A percentile compares a stretch with the other conserved stretches of the same genome.
These are phyloP conservation scores for Stemphylium lycopersici DNA, from an alignment of 2,329 filamentous ascomycete genomes.

Conservation along the genomic window DNA sequence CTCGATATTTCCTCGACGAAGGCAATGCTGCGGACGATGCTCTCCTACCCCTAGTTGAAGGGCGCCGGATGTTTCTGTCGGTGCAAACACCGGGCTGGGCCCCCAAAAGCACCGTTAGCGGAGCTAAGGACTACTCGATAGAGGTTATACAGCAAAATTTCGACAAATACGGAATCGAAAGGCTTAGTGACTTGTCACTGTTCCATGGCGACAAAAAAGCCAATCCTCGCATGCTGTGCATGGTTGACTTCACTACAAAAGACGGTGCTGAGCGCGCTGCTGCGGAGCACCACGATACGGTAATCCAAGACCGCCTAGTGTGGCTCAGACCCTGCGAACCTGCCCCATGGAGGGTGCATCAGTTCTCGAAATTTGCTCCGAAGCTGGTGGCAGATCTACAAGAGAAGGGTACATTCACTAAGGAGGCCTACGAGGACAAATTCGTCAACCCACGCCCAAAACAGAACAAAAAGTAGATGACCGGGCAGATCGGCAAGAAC, in stretches of 20 bases:
- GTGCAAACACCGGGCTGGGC: slow-evolving; percentile 31
- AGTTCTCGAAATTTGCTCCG: slow-evolving; percentile 21
- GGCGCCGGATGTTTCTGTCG: slow-evolving; percentile 24
- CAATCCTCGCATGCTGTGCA: slow-evolving; percentile 20
- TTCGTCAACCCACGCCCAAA: slow-evolving; percentile 12
- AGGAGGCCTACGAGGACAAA: slow-evolving; percentile 21
- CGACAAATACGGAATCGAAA: slow-evolving; percentile 26
- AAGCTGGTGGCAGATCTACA: slow-evolving; percentile 19
- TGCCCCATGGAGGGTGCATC: slow-evolving; percentile 16
- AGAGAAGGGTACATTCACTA: slow-evolving; percentile 18
- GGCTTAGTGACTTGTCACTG: slow-evolving; percentile 10
- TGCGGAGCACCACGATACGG: slow-evolving; percentile 15
- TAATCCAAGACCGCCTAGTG: slow-evolving; percentile 21
- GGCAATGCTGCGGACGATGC: slow-evolving; percentile 15
- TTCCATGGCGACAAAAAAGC: slow-evolving; percentile 14
- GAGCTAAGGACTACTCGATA: slow-evolving; percentile 1
- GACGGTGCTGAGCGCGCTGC: slow-evolving; percentile 28
- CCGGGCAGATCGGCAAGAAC: background rate
- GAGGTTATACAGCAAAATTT: slow-evolving; percentile 17
- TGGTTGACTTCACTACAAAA: slow-evolving; percentile 33
- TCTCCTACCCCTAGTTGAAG: slow-evolving; percentile 22
- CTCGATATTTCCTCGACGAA: slow-evolving; percentile 15
- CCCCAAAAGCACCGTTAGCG: background rate
- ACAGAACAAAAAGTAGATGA: background rate
- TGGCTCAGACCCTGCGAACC: slow-evolving; percentile 6